Base-by-base conservation (phyloP, 139 green algal species). In the Astrephomene gubernaculifera region DNA sequence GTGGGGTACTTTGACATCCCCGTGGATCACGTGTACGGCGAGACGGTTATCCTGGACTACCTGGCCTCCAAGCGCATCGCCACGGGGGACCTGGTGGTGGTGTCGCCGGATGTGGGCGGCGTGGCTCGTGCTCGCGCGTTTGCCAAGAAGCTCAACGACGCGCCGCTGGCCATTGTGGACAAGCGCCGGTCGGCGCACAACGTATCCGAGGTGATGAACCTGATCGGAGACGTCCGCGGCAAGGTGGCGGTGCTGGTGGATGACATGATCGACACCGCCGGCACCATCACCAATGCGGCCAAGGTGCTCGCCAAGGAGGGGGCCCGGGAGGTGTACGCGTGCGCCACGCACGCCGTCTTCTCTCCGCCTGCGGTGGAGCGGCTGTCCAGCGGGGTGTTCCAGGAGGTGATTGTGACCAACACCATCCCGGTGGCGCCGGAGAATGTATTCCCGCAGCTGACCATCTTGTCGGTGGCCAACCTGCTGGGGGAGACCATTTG, bases 241-340 rank as follows among this genome's bases (percentile, higher is more conserved):
- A 99, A 99, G 94, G 67, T 83, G 70, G 96, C 96, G 0, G 96
- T 99, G 74, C 95, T 99, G 88, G 96, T 99, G 79, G 97, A 99
- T 87, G 97, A 99, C 94, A 99, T 99, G 97, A 99, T 99, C 68
- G 97, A 99, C 93, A 99, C 97, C 0, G 96, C 97, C 69, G 97
- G 97, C 84, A 99, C 97, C 76, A 99, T 99, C 87, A 97, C 95
- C 43, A 99, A 99, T 82, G 97, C 95, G 17, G 97, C 94, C 52
- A 96, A 95, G 90, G 93, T 97, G 57, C 92, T 99, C 81, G 90
- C 95, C 27, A 82, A 95, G 22, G 89, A 98, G 71, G 96, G 96
- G 25, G 95, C 95, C 1, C 70, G 86, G 4, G 94, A 98, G 89
- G 97, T 99, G 64, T 99, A 98, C 82, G 97, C 96, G 0, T 99